Evolutionary conservation across 2,329 filamentous ascomycete species (phyloP).

Genomic region (Alternaria gaisen): DNA sequence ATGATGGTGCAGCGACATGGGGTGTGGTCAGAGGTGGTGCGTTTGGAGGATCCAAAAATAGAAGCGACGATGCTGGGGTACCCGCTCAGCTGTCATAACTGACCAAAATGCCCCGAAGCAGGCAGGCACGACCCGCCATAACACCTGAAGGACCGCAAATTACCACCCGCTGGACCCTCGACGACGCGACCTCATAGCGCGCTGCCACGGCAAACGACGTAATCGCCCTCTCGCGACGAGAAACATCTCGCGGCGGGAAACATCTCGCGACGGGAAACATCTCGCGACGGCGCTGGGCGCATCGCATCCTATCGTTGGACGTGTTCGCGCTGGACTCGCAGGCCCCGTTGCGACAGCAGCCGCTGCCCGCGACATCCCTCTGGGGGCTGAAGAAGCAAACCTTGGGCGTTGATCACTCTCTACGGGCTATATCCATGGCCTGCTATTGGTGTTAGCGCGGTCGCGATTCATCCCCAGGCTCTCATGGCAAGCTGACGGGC

Average conservation of each 20-base stretch:
- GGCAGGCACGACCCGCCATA: constrained; percentile 29
- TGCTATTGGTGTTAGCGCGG: constrained; percentile 32
- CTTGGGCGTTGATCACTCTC: constrained; percentile 10
- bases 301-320: constrained; percentile 39
- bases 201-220: constrained; percentile 16
- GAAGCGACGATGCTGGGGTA: constrained; percentile 20
- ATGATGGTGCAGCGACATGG: constrained; percentile 26
- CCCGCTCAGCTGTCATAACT: constrained; percentile 29
- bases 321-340: constrained; percentile 30
- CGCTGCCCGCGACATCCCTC: constrained; percentile 6
- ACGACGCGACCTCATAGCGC: constrained; percentile 25
- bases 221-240: constrained; percentile 7
- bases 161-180: constrained; percentile 28
- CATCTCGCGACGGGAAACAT: constrained; percentile 22
- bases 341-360: constrained; percentile 22
- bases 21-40: constrained; percentile 13
- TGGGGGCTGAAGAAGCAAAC: neutral
- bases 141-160: constrained; percentile 39
- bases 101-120: constrained; percentile 39
- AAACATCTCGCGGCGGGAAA: neutral
- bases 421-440: constrained; percentile 26
- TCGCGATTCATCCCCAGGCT: constrained; percentile 29
- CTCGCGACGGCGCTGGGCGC: constrained; percentile 37
- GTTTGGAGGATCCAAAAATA: constrained; percentile 28
- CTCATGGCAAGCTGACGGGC: constrained; percentile 46